phyloP scores from a whole-genome alignment of 441 rosid genomes.

The Brassica hybrid region DNA sequence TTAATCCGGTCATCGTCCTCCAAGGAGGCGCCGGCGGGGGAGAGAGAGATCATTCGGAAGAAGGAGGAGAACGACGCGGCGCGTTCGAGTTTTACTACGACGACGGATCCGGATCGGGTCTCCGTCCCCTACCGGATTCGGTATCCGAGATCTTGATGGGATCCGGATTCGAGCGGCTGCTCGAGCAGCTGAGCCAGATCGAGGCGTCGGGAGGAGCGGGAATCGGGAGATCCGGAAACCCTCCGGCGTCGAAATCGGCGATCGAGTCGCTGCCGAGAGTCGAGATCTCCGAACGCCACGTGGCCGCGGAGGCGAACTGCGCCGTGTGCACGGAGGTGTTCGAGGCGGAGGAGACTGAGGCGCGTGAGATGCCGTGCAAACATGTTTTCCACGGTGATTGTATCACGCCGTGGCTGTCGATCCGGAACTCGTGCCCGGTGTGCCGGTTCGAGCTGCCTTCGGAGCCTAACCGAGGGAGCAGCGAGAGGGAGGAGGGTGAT shows the following conservation, averaged over 20 bases:
- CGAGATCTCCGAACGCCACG: background rate
- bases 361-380: conserved; percentile 8
- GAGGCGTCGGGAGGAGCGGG: background rate
- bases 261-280: background rate
- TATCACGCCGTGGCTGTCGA: background rate
- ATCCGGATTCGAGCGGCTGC: conserved; percentile 5
- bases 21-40: conserved; percentile 53
- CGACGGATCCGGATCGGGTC: conserved; percentile 14
- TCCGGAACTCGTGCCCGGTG: background rate
- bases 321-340: background rate
- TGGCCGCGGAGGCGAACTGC: background rate
- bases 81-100: conserved; percentile 6
- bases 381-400: background rate
- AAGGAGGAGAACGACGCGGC: conserved; percentile 30
- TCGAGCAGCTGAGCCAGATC: background rate
- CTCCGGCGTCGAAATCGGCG: conserved; percentile 12
- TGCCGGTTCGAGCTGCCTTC: background rate
- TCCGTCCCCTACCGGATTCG: background rate
- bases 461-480: background rate
- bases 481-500: background rate
- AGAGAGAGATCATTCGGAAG: conserved; percentile 40
- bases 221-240: conserved; percentile 3
- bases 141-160: conserved; percentile 12
- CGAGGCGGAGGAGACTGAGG: background rate
- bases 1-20: conserved; percentile 76